phyloP scores from a whole-genome alignment of 2,329 filamentous ascomycete genomes.

The Rutstroemia sp. region DNA sequence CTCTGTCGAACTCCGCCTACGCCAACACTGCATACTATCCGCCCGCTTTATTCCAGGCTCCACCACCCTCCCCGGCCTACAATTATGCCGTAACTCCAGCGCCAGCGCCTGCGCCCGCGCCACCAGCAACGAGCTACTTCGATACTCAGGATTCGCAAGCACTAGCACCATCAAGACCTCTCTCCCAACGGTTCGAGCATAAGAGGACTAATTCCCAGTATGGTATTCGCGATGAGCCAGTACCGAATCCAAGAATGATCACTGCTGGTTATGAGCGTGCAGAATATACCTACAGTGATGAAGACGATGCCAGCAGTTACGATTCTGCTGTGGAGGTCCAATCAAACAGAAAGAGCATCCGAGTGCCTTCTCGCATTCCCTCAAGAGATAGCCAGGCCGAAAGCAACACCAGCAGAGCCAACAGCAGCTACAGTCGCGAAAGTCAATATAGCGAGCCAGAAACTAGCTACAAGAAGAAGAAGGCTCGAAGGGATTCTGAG shows the following conservation, averaged over 20 bases:
- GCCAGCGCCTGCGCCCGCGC: no score
- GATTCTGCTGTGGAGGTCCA: neutral
- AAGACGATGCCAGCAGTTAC: constrained; percentile 1
- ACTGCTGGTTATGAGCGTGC: constrained; percentile 1
- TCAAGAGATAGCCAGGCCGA: constrained; percentile 1
- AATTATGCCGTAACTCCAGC: neutral
- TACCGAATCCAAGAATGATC: constrained; percentile 2
- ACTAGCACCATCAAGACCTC: constrained; percentile 11
- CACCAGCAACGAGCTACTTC: neutral
- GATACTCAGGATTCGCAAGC: neutral
- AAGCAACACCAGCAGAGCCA: constrained; percentile 3
- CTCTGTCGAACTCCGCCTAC: constrained; percentile 5
- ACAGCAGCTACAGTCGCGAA: constrained; percentile 5
- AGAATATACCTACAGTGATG: constrained; percentile 3
- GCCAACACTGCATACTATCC: neutral
- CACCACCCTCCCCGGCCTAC: constrained; percentile 8
- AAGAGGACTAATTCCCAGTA: constrained; percentile 17
- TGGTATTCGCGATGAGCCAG: constrained; percentile 10
- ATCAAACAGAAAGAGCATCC: constrained; percentile 3
- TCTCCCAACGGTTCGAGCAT: constrained; percentile 21
- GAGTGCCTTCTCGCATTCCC: constrained; percentile 1
- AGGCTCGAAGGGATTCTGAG: constrained; percentile 14
- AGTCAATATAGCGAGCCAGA: constrained; percentile 7
- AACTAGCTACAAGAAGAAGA: constrained; percentile 7
- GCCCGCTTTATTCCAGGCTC: constrained; percentile 1